Conservation (phyloP, 2,329 filamentous ascomycete species). For the Scedosporium dehoogii region DNA sequence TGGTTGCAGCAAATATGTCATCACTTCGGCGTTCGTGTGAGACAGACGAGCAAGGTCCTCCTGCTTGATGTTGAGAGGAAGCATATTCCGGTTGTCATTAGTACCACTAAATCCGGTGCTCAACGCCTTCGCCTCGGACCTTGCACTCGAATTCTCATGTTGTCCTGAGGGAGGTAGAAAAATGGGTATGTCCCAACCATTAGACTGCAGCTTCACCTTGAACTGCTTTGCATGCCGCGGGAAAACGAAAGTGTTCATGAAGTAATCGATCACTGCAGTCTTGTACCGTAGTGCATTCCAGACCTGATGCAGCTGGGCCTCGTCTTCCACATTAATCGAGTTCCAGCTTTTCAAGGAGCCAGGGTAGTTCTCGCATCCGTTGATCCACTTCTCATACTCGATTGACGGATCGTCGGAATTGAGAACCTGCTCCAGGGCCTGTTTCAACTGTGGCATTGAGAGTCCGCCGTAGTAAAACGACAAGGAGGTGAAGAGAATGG, state of each 20-base stretch:
- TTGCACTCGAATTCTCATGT: neutral
- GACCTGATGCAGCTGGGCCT: conserved; percentile 35
- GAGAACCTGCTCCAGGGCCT: conserved; percentile 38
- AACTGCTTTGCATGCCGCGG: conserved; percentile 57
- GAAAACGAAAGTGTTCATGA: conserved; percentile 54
- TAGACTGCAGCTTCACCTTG: conserved; percentile 50
- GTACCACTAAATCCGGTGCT: conserved; percentile 66
- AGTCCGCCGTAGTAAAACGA: conserved; percentile 58
- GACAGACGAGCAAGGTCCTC: conserved; percentile 44
- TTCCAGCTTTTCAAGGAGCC: conserved; percentile 40
- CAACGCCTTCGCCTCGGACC: conserved; percentile 14
- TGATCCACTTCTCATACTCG: conserved; percentile 43
- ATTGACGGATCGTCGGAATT: conserved; percentile 45
- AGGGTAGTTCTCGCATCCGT: conserved; percentile 29
- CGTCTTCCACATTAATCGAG: conserved; percentile 49
- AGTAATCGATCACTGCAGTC: conserved; percentile 47
- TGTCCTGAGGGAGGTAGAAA: conserved; percentile 14
- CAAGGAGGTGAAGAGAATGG: conserved; percentile 54
- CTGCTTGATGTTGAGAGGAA: conserved; percentile 54
- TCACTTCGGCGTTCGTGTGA: conserved; percentile 55
- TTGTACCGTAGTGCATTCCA: conserved; percentile 39
- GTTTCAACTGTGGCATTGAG: conserved; percentile 33
- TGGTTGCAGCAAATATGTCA: conserved; percentile 43
- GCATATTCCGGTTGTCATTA: conserved; percentile 50
- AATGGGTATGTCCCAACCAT: conserved; percentile 57